Evolutionary conservation across 2,329 filamentous ascomycete species (phyloP).

Genomic region (Botrytis byssoidea): DNA sequence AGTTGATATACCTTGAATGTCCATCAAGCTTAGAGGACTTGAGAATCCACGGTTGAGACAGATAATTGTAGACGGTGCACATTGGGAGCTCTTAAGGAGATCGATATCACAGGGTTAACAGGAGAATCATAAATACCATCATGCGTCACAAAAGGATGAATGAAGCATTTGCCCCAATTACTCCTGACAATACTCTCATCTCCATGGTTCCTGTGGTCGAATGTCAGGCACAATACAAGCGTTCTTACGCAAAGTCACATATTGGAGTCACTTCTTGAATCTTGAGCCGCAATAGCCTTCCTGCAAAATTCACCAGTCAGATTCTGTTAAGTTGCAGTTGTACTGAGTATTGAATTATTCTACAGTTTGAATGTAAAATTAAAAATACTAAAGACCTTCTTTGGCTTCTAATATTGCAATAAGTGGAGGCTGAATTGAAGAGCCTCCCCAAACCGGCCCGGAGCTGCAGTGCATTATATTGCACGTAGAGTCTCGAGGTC

Average conservation of each 20-base stretch:
- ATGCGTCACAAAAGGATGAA: not conserved
- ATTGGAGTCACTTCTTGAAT: not conserved
- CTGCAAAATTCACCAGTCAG: slow-evolving; percentile 20
- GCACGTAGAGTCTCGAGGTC: too few relatives aligned
- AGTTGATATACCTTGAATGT: too few relatives aligned
- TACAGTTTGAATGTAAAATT: not conserved
- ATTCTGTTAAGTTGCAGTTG: not conserved
- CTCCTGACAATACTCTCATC: not conserved
- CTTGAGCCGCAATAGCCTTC: slow-evolving; percentile 25
- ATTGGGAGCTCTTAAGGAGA: too few relatives aligned
- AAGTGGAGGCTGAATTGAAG: not conserved
- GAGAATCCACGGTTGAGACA: too few relatives aligned
- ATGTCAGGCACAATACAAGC: not conserved
- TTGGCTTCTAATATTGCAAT: not conserved
- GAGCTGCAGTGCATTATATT: not conserved
- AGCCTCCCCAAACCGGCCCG: not conserved
- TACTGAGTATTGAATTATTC: not conserved
- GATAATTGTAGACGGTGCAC: too few relatives aligned
- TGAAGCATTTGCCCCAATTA: not conserved
- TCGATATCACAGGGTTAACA: not conserved
- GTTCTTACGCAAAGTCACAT: not conserved
- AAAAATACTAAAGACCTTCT: not conserved
- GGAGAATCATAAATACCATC: not conserved
- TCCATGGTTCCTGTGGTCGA: not conserved
- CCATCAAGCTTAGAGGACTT: too few relatives aligned